Evolutionary conservation across 2,329 filamentous ascomycete species (phyloP).

Genomic region (Aspergillus fumigatus): DNA sequence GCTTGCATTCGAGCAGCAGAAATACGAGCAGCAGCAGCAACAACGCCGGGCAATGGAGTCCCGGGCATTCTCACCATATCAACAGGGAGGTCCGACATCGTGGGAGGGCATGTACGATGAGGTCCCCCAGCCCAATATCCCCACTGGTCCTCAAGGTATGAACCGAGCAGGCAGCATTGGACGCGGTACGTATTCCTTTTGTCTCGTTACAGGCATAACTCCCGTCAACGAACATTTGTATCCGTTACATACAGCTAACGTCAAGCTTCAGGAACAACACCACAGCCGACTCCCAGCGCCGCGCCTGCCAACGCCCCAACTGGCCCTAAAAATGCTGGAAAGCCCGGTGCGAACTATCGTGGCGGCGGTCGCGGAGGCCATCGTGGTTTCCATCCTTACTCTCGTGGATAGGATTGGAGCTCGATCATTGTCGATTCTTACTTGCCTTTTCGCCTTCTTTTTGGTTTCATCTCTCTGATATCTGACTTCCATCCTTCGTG

Average conservation of each 20-base stretch:
- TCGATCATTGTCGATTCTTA: not conserved
- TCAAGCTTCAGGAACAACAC: conserved; percentile 34
- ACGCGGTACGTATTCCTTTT: conserved; percentile 34
- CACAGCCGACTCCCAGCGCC: conserved; percentile 41
- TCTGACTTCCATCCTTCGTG: not conserved
- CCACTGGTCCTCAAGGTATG: conserved; percentile 48
- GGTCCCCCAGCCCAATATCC: conserved; percentile 73
- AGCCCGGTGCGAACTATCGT: conserved; percentile 86
- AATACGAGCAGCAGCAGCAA: conserved; percentile 54
- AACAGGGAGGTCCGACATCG: conserved; percentile 66
- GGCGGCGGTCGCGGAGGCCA: conserved; percentile 74
- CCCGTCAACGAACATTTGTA: not conserved
- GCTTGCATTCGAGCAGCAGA: conserved; percentile 70
- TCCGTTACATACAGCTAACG: conserved; percentile 16
- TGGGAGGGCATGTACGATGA: conserved; percentile 99
- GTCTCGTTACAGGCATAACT: not conserved
- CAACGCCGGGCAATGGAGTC: conserved; percentile 46
- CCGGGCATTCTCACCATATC: conserved; percentile 39
- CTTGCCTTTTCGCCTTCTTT: not conserved
- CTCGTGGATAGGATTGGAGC: conserved; percentile 29
- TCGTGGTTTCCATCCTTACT: conserved; percentile 78
- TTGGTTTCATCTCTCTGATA: not conserved
- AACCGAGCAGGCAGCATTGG: conserved; percentile 40
- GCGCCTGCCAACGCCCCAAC: conserved; percentile 83
- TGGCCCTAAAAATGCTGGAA: conserved; percentile 90